These are phyloP conservation scores for Acanthamoeba castellanii DNA, from an alignment of 208 protist species.

Conservation along the genomic window DNA sequence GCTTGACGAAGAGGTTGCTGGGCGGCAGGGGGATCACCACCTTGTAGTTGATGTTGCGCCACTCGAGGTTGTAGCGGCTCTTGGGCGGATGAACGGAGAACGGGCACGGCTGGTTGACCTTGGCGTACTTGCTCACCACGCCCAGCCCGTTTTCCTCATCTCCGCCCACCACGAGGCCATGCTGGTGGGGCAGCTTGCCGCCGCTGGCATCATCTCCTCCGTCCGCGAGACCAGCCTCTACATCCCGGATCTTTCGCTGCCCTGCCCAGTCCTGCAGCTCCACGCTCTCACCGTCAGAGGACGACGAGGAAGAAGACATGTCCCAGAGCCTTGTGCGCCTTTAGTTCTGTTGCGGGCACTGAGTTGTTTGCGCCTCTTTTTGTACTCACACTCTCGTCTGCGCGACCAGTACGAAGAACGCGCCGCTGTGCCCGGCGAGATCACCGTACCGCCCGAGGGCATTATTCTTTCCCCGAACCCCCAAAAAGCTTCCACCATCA, in stretches of 20 bases:
- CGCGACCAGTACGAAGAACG: too few species aligned
- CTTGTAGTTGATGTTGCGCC: slow-evolving; percentile 71
- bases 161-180: not conserved
- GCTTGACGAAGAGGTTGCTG: slow-evolving; percentile 46
- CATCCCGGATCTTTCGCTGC: too few species aligned
- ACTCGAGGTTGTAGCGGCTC: slow-evolving; percentile 32
- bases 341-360: too few species aligned
- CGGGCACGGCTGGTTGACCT: slow-evolving; percentile 62
- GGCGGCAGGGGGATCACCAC: slow-evolving; percentile 57
- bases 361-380: too few species aligned
- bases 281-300: not conserved
- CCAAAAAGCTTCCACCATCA: too few species aligned
- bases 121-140: slow-evolving; percentile 62
- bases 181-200: not conserved
- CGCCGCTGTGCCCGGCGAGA: too few species aligned
- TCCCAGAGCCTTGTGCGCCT: too few species aligned
- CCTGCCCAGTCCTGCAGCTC: not conserved
- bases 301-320: slow-evolving; percentile 9
- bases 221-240: not conserved
- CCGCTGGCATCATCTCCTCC: not conserved
- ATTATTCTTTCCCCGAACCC: too few species aligned
- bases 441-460: too few species aligned
- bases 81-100: slow-evolving; percentile 24
- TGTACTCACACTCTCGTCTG: too few species aligned
- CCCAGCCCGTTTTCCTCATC: not conserved